phyloP scores from a whole-genome alignment of 805 yeast genomes.

The Hanseniaspora taiwanica region DNA sequence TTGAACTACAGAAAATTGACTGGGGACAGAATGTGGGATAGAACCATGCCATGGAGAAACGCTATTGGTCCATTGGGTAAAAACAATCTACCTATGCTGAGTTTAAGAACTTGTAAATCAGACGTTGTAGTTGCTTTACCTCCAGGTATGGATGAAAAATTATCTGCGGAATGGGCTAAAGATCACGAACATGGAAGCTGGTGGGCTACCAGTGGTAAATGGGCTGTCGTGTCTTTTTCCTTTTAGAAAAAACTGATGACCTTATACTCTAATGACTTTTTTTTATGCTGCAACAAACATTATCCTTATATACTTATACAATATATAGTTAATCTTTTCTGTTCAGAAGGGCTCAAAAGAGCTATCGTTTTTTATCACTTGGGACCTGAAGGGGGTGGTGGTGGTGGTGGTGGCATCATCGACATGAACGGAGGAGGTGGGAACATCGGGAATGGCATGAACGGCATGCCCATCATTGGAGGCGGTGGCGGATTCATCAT shows the following conservation, averaged over 20 bases:
- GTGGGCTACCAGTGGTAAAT: slow-evolving; percentile 85
- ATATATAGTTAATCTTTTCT: background rate
- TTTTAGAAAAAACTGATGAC: background rate
- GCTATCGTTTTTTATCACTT: background rate
- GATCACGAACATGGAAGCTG: slow-evolving; percentile 51
- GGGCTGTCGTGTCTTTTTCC: slow-evolving; percentile 77
- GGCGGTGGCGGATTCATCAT: slow-evolving; percentile 19
- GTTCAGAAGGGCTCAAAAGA: too few species aligned
- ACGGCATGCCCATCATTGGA: slow-evolving; percentile 24
- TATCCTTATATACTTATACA: background rate
- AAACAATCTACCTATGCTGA: slow-evolving; percentile 50
- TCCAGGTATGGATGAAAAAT: slow-evolving; percentile 46
- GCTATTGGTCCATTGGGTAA: slow-evolving; percentile 61
- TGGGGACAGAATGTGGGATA: slow-evolving; percentile 82
- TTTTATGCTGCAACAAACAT: too few species aligned
- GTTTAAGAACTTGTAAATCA: slow-evolving; percentile 90
- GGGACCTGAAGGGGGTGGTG: background rate
- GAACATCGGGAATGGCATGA: slow-evolving; percentile 22
- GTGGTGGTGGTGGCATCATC: slow-evolving; percentile 5
- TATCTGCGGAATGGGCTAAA: slow-evolving; percentile 38
- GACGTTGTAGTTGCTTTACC: slow-evolving; percentile 84
- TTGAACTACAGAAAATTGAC: slow-evolving; percentile 89
- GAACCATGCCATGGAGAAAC: slow-evolving; percentile 55
- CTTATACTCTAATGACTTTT: background rate
- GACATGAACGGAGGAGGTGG: slow-evolving; percentile 24